Evolutionary conservation across 2,329 filamentous ascomycete genomes (phyloP).

Genomic region (Aureobasidium melanogenum): DNA sequence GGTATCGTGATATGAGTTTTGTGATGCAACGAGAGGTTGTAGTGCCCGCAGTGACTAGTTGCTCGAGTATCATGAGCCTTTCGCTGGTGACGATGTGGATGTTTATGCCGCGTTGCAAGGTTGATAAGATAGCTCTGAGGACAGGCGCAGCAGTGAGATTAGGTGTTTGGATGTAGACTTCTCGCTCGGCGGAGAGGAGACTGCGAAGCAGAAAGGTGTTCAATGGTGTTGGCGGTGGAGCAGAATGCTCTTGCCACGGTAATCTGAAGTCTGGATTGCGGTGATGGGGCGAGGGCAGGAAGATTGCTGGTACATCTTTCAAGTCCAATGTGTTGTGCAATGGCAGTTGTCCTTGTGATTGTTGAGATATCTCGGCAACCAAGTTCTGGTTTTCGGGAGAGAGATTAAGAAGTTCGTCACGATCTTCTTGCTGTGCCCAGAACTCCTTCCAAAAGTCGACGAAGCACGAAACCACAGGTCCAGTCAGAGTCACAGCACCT

Average conservation of each 20-base stretch:
- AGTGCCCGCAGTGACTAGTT: slow-evolving; percentile 69
- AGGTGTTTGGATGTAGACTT: slow-evolving; percentile 65
- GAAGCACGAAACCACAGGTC: slow-evolving; percentile 53
- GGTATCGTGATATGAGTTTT: slow-evolving; percentile 50
- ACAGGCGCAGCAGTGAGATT: slow-evolving; percentile 65
- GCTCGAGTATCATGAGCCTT: slow-evolving; percentile 52
- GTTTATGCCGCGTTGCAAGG: slow-evolving; percentile 57
- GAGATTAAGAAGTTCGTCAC: not conserved
- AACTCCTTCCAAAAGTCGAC: slow-evolving; percentile 57
- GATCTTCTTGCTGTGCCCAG: slow-evolving; percentile 44
- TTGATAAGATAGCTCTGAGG: slow-evolving; percentile 50
- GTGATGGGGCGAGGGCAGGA: slow-evolving; percentile 68
- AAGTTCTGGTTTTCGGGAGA: not conserved
- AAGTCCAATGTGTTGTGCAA: not conserved
- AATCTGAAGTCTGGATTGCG: slow-evolving; percentile 57
- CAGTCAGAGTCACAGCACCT: slow-evolving; percentile 59
- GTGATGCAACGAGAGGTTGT: slow-evolving; percentile 59
- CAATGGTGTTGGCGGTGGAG: slow-evolving; percentile 55
- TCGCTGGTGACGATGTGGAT: slow-evolving; percentile 38
- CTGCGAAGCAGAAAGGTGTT: slow-evolving; percentile 53
- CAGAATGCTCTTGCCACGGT: slow-evolving; percentile 39
- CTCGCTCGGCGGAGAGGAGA: slow-evolving; percentile 47
- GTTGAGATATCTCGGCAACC: not conserved
- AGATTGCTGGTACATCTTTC: slow-evolving; percentile 43
- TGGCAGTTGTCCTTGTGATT: not conserved